A percentile compares a stretch with the other conserved stretches of the same genome.
These are phyloP conservation scores for Theobroma cacao DNA, from an alignment of 345 rosid genomes.

Conservation along the genomic window DNA sequence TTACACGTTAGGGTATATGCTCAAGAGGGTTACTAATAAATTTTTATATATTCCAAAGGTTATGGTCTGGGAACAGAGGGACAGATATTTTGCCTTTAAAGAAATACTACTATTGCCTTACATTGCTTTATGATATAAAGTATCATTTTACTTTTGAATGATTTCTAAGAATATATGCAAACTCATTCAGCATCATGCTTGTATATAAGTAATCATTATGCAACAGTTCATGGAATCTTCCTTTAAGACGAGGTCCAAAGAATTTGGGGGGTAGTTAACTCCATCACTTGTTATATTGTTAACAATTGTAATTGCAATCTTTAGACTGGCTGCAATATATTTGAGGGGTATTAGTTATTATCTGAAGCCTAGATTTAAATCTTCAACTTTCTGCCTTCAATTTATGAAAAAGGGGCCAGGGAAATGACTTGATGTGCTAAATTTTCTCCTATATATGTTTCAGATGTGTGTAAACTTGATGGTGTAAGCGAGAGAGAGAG, in stretches of 20 bases:
- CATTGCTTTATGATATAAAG: neutral
- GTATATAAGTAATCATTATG: neutral
- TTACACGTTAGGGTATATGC: neutral
- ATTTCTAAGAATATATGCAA: neutral
- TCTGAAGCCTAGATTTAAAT: neutral
- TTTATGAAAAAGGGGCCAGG: neutral
- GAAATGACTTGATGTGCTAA: neutral
- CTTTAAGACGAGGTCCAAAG: neutral
- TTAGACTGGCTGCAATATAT: neutral
- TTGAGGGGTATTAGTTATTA: no score
- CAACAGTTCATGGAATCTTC: neutral
- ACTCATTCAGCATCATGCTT: neutral
- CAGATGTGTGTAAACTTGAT: constrained; percentile 67
- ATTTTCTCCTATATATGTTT: neutral
- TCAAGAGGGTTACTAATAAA: neutral
- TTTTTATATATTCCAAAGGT: neutral
- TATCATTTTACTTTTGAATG: neutral
- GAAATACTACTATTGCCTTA: neutral
- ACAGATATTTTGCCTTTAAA: neutral
- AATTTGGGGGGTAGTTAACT: neutral
- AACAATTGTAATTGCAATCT: no score
- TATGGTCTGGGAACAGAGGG: neutral
- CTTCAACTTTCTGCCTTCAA: neutral
- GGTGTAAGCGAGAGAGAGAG: constrained; percentile 56
- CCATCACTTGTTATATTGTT: no score